phyloP scores from a whole-genome alignment of 345 rosid species.

The Sonneratia alba region DNA sequence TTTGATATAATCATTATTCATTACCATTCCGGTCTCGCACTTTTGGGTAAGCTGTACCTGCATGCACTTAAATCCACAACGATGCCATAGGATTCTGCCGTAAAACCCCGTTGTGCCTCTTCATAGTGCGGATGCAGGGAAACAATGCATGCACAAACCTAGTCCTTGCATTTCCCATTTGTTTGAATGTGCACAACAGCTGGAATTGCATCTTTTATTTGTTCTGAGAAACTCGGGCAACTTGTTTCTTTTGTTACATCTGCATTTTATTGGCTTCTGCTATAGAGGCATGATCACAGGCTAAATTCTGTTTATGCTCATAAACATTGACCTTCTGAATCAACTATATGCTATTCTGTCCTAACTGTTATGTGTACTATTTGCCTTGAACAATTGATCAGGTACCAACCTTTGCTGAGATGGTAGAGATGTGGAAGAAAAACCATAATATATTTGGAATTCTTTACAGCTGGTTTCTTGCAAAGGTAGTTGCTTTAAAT shows the following conservation, averaged over 20 bases:
- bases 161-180: neutral
- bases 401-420: constrained; percentile 83
- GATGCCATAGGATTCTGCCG: neutral
- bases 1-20: neutral
- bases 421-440: constrained; percentile 92
- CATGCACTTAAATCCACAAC: too few relatives aligned
- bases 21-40: neutral
- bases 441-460: constrained; percentile 79
- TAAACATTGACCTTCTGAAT: too few relatives aligned
- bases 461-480: constrained; percentile 92
- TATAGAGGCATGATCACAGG: neutral
- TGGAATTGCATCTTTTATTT: neutral
- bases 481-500: constrained; percentile 47
- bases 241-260: neutral
- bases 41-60: neutral
- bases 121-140: neutral
- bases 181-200: neutral
- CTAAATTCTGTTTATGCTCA: too few relatives aligned
- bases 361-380: too few relatives aligned
- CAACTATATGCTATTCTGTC: too few relatives aligned
- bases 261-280: neutral
- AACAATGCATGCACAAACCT: neutral
- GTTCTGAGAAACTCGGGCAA: neutral
- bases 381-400: constrained; percentile 22
- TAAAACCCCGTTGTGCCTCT: neutral